Base-by-base conservation (phyloP, 1,284 basidiomycete species). In the Blastosporella zonata region DNA sequence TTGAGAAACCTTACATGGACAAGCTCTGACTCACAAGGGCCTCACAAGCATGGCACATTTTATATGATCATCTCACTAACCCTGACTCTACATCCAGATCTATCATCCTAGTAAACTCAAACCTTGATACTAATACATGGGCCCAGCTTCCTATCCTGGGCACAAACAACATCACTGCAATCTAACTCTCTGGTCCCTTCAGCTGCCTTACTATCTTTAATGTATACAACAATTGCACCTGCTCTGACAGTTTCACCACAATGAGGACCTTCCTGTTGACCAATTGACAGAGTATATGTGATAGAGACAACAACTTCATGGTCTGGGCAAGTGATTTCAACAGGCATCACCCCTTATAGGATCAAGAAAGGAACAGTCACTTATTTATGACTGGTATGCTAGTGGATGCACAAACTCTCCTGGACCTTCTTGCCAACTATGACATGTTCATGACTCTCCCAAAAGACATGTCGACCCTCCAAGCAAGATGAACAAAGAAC, bases 291-390 rank as follows among this genome's bases (percentile, higher is more conserved):
- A 0, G 12, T 10, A 12, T 31, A 6, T 18, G 17, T n/a, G 15
- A 3, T 17, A 8, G 4, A 6, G 17, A 15, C 13, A 22, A 45
- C 33, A 17, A 47, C 9, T 33, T 50, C 13, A 46, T 57, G 18
- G 40, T 65, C 0, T 66, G 63, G 61, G 38, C 52, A 1, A 73
- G 72, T 0, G 72, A 76, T 57, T 75, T 74, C 60, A 77, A 75
- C 52, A 53, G 67, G 0, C 74, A 77, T 54, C 69, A 74, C 55
- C 67, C 68, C 0, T 5, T 66, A 0, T 76, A 74, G 74, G 73
- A 77, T 15, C 53, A 61, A 1, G 48, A 55, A 0, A 3, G 40
- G 0, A 70, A 74, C 49, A 3, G 35, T 0, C 70, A 70, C 17
- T 63, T 73, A 0, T 68, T 73, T 49, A 69, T 62, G 42, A 18